Conservation (phyloP, 2,329 filamentous ascomycete species). For the Leptosphaerulina australis region DNA sequence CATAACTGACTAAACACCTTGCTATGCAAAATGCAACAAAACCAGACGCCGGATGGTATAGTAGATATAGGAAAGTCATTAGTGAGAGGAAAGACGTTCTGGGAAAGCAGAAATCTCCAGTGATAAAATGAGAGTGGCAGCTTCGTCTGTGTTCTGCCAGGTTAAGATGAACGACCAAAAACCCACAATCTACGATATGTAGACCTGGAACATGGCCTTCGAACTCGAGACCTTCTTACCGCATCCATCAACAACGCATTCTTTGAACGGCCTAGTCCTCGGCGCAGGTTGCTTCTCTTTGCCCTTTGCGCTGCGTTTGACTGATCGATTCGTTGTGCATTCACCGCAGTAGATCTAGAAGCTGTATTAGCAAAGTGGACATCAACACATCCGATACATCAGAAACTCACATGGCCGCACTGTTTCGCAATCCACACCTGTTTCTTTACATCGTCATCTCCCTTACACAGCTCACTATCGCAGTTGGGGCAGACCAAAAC, state of each 20-base stretch:
- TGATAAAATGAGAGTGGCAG: neutral
- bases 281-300: constrained; percentile 41
- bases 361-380: constrained; percentile 6
- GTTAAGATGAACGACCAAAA: neutral
- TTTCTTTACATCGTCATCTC: constrained; percentile 70
- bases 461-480: constrained; percentile 79
- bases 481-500: constrained; percentile 86
- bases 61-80: constrained; percentile 7
- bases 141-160: neutral
- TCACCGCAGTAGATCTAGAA: constrained; percentile 60
- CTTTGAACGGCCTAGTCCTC: constrained; percentile 50
- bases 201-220: constrained; percentile 51
- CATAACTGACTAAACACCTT: constrained; percentile 16
- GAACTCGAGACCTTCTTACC: constrained; percentile 41
- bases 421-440: constrained; percentile 91
- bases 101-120: neutral
- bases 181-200: constrained; percentile 36
- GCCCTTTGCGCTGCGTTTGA: constrained; percentile 48
- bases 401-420: constrained; percentile 81
- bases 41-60: neutral
- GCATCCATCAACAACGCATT: constrained; percentile 55
- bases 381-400: neutral
- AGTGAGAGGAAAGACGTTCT: neutral
- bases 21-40: constrained; percentile 30
- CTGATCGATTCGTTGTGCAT: constrained; percentile 53